Percentiles rank a stretch among this genome's conserved stretches.
These are phyloP conservation scores for Coemansia sp. DNA, from an alignment of 192 early-diverging fungal genomes.

Conservation along the genomic window DNA sequence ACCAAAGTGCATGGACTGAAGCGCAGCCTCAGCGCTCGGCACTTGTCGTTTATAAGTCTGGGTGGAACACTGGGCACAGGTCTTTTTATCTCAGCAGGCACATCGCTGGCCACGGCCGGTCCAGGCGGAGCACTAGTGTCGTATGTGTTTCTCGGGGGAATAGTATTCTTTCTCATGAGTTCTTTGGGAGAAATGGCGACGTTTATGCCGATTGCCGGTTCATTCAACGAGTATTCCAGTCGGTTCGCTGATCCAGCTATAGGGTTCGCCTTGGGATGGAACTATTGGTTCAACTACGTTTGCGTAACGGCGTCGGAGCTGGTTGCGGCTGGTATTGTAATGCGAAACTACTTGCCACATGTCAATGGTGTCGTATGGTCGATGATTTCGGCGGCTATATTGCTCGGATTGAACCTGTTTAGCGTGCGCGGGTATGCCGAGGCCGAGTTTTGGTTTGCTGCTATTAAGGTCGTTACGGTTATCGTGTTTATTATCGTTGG, in stretches of 20 bases:
- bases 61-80: conserved; percentile 84
- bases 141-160: conserved; percentile 68
- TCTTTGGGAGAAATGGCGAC: conserved; percentile 88
- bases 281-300: conserved; percentile 73
- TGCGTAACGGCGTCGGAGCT: conserved; percentile 81
- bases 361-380: conserved; percentile 49
- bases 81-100: conserved; percentile 80
- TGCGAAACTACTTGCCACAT: conserved; percentile 68
- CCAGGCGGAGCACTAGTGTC: conserved; percentile 81
- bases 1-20: conserved; percentile 41
- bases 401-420: conserved; percentile 72
- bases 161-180: conserved; percentile 75
- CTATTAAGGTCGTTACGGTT: conserved; percentile 83
- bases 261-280: conserved; percentile 73
- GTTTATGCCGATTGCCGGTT: conserved; percentile 77
- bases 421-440: conserved; percentile 86
- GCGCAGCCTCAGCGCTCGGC: conserved; percentile 69
- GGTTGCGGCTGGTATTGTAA: conserved; percentile 77
- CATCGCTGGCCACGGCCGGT: conserved; percentile 75
- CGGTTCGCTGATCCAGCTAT: conserved; percentile 84
- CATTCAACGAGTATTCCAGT: conserved; percentile 76
- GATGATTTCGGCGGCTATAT: conserved; percentile 60
- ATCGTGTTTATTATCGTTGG: conserved; percentile 81
- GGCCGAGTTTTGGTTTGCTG: conserved; percentile 79
- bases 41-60: conserved; percentile 74